Evolutionary conservation across 78 protist genomes (phyloP).

Genomic region (Pigoraptor vietnamica): DNA sequence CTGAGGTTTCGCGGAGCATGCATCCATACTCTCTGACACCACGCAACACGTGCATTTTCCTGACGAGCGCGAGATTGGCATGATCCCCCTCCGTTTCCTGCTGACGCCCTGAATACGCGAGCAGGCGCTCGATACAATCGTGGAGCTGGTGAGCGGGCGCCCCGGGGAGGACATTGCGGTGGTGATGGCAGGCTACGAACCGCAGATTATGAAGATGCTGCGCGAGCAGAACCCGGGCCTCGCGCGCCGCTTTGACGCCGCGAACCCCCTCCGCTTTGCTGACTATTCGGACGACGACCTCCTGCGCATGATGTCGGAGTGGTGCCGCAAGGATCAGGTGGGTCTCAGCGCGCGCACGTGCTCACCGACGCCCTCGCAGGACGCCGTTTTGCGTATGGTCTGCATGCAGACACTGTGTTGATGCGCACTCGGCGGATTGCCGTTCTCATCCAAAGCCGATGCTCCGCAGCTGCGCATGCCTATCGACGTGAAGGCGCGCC

Average conservation of each 20-base stretch:
- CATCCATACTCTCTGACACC: no score
- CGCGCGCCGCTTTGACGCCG: conserved; percentile 35
- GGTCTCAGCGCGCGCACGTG: background rate
- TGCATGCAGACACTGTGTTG: no score
- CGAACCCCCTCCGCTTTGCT: background rate
- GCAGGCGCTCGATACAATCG: conserved; percentile 46
- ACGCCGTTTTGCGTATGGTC: no score
- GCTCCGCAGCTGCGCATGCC: no score
- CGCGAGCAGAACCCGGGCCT: conserved; percentile 32
- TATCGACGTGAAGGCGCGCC: no score
- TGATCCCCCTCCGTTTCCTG: no score
- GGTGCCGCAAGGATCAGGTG: background rate
- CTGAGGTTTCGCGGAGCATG: no score
- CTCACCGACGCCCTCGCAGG: no score
- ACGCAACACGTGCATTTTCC: no score
- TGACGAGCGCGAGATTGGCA: no score
- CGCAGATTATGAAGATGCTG: conserved; percentile 21
- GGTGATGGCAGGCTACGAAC: conserved; percentile 28
- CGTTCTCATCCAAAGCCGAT: conserved; percentile 8
- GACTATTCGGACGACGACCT: conserved; percentile 20
- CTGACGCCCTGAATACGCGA: conserved; percentile 17
- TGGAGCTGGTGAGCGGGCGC: conserved; percentile 15
- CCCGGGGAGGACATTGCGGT: conserved; percentile 34
- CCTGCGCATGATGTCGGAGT: background rate
- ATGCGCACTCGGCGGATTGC: no score